Conservation (phyloP, 179 eudicot genomes). For the Patellifolia procumbens region DNA sequence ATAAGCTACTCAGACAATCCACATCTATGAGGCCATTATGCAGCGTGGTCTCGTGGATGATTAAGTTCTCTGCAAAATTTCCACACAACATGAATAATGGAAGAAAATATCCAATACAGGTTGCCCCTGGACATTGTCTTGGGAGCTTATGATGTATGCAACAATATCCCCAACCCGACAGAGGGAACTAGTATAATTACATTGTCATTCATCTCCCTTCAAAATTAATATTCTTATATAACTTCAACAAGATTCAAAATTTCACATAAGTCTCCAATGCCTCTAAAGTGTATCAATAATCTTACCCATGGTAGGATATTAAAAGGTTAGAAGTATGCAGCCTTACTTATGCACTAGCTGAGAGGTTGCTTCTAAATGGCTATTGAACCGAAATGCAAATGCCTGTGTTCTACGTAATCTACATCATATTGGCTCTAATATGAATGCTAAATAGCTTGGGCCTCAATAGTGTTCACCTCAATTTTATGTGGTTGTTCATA, state of each 20-base stretch:
- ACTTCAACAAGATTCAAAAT: background rate
- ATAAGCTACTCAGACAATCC: constrained; percentile 1
- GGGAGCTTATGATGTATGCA: constrained; percentile 1
- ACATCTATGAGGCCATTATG: background rate
- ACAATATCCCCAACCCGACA: background rate
- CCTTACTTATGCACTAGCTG: background rate
- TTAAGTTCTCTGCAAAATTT: background rate
- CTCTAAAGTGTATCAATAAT: background rate
- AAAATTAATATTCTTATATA: background rate
- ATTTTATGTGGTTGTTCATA: background rate
- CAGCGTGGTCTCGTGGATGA: too few relatives aligned
- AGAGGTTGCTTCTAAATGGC: background rate
- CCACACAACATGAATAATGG: background rate
- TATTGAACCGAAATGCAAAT: too few relatives aligned
- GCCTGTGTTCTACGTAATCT: too few relatives aligned
- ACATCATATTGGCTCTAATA: background rate
- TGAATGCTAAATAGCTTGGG: background rate
- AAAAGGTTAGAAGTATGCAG: background rate
- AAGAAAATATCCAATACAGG: background rate
- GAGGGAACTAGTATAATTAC: background rate
- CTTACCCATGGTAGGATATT: background rate
- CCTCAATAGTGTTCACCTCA: too few relatives aligned
- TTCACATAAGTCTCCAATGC: background rate
- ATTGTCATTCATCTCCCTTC: background rate
- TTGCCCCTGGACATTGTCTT: background rate